These are phyloP conservation scores for Boletus subparvulus DNA, from an alignment of 768 basidiomycete genomes.

Conservation along the genomic window DNA sequence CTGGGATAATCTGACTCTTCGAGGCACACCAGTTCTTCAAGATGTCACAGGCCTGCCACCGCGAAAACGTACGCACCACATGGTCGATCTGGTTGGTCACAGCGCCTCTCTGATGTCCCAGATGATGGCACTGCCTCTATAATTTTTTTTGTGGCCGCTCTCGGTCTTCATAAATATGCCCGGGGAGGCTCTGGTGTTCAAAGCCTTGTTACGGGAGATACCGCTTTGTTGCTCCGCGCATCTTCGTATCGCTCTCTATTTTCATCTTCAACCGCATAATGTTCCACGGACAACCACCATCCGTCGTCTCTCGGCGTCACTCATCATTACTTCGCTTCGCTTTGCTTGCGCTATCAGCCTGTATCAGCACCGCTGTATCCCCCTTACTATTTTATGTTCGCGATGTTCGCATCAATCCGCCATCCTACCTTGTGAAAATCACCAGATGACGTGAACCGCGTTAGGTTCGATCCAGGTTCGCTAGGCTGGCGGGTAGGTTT, in stretches of 20 bases:
- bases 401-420: constrained; percentile 15
- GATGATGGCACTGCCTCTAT: constrained; percentile 56
- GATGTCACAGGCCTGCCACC: constrained; percentile 53
- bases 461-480: constrained; percentile 4
- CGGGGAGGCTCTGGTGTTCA: constrained; percentile 16
- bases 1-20: constrained; percentile 7
- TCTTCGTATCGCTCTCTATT: constrained; percentile 10
- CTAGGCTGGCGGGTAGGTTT: neutral
- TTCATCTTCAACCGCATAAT: constrained; percentile 11
- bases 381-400: constrained; percentile 17
- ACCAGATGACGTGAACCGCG: constrained; percentile 15
- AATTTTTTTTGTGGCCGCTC: constrained; percentile 24
- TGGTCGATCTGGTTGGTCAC: constrained; percentile 55
- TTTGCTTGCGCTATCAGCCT: constrained; percentile 20
- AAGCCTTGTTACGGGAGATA: constrained; percentile 11
- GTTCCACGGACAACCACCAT: constrained; percentile 16
- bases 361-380: constrained; percentile 27
- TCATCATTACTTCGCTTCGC: constrained; percentile 14
- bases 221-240: constrained; percentile 12
- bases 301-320: constrained; percentile 5
- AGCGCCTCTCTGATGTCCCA: constrained; percentile 54
- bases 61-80: constrained; percentile 65
- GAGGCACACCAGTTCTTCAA: constrained; percentile 33
- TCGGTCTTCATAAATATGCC: constrained; percentile 23
- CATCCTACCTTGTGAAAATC: constrained; percentile 22